Base-by-base conservation (phyloP, 2,329 filamentous ascomycete species). In the Rachicladosporium sp. region DNA sequence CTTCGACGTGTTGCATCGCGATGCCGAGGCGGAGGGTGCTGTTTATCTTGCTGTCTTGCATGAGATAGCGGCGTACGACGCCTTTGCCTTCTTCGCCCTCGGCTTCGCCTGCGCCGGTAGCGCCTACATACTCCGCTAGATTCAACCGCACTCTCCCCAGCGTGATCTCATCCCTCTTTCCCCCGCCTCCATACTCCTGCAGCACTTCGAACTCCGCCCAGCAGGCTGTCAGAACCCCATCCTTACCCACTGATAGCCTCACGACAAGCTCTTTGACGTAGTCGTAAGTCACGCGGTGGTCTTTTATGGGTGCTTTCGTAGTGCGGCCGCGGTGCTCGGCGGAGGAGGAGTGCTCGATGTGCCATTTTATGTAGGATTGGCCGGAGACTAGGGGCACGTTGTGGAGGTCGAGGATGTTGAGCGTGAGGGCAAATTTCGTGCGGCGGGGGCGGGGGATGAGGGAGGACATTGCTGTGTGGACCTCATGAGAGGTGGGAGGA, bases 11-110 rank as follows among this genome's bases (percentile, higher is more conserved):
- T 36, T 78, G 71, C 82, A 96, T 73, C 45, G 57, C 52, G 50
- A 94, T 78, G 29, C 61, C 57, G 30, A 70, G 57, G 51, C 93
- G 95, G 44, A 98, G 71, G 0, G 91, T 98, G 59, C 86, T 93
- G 69, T 98, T 98, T 67, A 98, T 87, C 64, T 96, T 96, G 69
- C 84, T 93, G 46, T 96, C 87, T 60, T 93, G 86, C 84, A 98
- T 86, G 44, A 98, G 72, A 60, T 98, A 94, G 34, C 91, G 73
- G 49, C 91, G 73, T 19, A 80, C 73, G 37, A 95, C 80, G 74
- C 80, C 64, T 19, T 19, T 19, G 15, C 15, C 15, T 5, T 19
- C 15, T n/a, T 47, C 48, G 35, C 35, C 42, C 21, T 35, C 40
- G 8, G 40, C 38, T 11, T 35, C 41, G 3, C 15, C 15, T 3